A percentile compares a stretch with the other conserved stretches of the same genome.
phyloP scores from a whole-genome alignment of 148 eudicot species.

The Chenopodium formosanum region DNA sequence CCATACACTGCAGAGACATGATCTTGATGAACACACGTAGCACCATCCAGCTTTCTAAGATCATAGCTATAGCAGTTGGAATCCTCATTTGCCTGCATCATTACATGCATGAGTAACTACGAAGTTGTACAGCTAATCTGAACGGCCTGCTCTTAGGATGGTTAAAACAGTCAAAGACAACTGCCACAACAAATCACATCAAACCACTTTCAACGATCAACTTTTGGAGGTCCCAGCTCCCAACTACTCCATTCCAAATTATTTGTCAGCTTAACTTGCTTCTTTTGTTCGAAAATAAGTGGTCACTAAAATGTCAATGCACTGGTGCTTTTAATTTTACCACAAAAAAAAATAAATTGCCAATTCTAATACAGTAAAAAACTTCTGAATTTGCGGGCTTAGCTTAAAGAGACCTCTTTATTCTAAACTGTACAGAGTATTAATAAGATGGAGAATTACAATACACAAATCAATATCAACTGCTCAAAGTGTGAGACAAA shows the following conservation, averaged over 20 bases:
- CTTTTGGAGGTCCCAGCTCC: neutral
- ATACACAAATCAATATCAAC: neutral
- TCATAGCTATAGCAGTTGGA: constrained; percentile 92
- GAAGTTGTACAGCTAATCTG: neutral
- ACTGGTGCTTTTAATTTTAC: neutral
- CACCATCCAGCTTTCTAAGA: constrained; percentile 73
- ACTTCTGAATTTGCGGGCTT: neutral
- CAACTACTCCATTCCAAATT: neutral
- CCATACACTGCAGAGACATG: constrained; percentile 98
- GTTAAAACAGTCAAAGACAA: neutral
- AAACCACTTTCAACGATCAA: neutral
- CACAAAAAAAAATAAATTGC: neutral
- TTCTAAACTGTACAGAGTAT: neutral
- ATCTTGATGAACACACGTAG: constrained; percentile 92
- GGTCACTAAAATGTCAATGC: neutral
- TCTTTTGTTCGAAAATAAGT: neutral
- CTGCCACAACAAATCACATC: neutral
- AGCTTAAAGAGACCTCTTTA: neutral
- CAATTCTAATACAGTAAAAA: neutral
- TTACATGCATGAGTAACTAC: constrained; percentile 12
- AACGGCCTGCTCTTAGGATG: neutral
- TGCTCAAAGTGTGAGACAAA: neutral
- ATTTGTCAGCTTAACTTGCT: neutral
- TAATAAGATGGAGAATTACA: neutral
- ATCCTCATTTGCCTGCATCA: constrained; percentile 91